Evolutionary conservation across 768 basidiomycete genomes (phyloP).

Genomic region (Boletus reticulatus): DNA sequence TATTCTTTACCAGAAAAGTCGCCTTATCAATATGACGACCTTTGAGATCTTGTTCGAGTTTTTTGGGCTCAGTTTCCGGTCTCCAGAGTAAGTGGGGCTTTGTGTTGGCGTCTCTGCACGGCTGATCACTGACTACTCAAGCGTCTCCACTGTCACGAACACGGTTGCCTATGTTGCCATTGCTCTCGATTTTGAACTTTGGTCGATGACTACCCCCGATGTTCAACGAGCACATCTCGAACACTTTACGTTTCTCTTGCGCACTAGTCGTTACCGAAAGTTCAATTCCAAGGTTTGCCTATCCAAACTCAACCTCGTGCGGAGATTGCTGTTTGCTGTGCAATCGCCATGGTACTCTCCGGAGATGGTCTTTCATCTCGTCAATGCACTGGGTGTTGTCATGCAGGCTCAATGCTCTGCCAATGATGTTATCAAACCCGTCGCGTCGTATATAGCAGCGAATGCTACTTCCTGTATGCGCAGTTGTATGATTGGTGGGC

Average conservation of each 20-base stretch:
- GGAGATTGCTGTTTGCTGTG: constrained; percentile 76
- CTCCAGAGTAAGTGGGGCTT: constrained; percentile 61
- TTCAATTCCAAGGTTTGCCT: constrained; percentile 80
- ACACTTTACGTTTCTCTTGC: constrained; percentile 75
- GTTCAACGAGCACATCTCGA: constrained; percentile 79
- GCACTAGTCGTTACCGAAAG: constrained; percentile 65
- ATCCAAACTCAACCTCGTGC: constrained; percentile 65
- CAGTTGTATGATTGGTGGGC: not conserved
- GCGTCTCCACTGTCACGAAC: constrained; percentile 81
- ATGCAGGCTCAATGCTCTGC: constrained; percentile 66
- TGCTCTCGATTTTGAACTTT: constrained; percentile 88
- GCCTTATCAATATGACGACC: constrained; percentile 72
- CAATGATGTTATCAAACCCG: constrained; percentile 78
- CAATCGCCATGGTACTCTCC: constrained; percentile 75
- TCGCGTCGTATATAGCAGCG: constrained; percentile 83
- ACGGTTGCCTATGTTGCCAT: constrained; percentile 77
- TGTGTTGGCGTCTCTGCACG: not conserved
- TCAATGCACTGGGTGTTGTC: constrained; percentile 59
- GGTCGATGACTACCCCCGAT: constrained; percentile 68
- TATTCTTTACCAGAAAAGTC: constrained; percentile 68
- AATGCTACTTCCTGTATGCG: constrained; percentile 66
- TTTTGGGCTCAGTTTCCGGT: constrained; percentile 78
- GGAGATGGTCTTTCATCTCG: constrained; percentile 45
- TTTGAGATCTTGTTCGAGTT: constrained; percentile 87
- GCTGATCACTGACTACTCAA: constrained; percentile 29